Evolutionary conservation across 2,329 filamentous ascomycete species (phyloP), one percentile per base, ranked within the genome.

Genomic region (Apiospora hydei): DNA sequence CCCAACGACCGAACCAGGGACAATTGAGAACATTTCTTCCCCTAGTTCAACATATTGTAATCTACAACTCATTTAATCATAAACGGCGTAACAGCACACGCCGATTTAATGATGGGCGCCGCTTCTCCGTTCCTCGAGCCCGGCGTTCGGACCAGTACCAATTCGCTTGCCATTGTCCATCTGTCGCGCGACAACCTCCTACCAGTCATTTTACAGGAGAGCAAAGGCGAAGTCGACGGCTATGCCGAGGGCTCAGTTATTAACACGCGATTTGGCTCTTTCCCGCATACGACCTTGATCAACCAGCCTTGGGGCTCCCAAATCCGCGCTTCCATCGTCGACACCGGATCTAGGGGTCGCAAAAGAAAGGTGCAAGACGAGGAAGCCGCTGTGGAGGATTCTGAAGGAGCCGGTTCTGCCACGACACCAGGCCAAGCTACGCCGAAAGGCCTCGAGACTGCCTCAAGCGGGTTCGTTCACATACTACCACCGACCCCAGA

Each of bases 251-350:
- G 93, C 47, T 91, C 91, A 67, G 92, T 94, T 2, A 90, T 95
- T 70, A 98, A 98, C 83, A 99, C 96, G 1, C 91, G 95, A 64
- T 99, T 98, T 79, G 96, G 96, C 68, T 98, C 95, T 0, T 96
- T 95, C 73, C 93, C 94, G 0, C 94, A 96, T 80, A 92, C 89
- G 14, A 95, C 93, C 0, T 83, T 96, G 66, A 88, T 98, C 71
- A 87, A 90, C 6, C 86, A 95, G 70, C 93, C 94, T 57, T 98
- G 96, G 96, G 96, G 96, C 41, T 94, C 93, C 8, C 96, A 98
- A 81, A 91, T 98, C 30, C 89, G 94, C 67, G 96, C 96, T 10
- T 98, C 95, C 1, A 90, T 92, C 44, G 95, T 98, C 71, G 94
- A 98, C 78, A 98, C 95, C 0, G 95, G 95, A 16, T 96, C 94